Evolutionary conservation across 1,139 yeast species (phyloP), one percentile per base, ranked within the genome.

Genomic region (Geotrichum australiense): DNA sequence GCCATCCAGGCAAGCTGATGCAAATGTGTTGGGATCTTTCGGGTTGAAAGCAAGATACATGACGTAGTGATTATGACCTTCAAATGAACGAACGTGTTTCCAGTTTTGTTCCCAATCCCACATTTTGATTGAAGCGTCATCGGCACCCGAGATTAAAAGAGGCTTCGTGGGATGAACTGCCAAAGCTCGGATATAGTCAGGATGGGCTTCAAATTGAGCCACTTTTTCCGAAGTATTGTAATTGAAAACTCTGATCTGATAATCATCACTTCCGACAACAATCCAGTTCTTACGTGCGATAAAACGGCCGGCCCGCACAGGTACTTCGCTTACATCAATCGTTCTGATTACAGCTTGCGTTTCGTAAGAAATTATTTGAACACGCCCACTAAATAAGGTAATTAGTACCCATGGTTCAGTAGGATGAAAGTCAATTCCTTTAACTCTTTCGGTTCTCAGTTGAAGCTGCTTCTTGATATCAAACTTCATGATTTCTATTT

Each of bases 231-330:
- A 33, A 7, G 42, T 28, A 64, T 87, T 86, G 69, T 86, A 87
- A 64, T 91, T 91, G 70, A 79, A 91, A 19, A 91, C 94, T 57
- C 98, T 77, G 47, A 91, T 70, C 62, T 83, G 91, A 72, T 82
- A 89, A 65, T 91, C 99, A 62, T 91, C 99, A 42, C 94, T 77
- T 30, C 98, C 98, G 32, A 89, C 91, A 48, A 89, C 83, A 58
- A 93, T 79, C 98, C 98, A 93, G 68, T 87, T 89, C 69, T 91
- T 91, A 56, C 98, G 78, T 23, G 97, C 93, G 60, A 91, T 80
- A 57, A 91, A 91, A 54, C 81, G 81, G 55, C 97, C 97, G 8
- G 97, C 83, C 64, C 99, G 80, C 7, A 89, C 93, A 3, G 99
- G 99, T 50, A 89, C 77, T 53, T 86, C 93, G 19, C 96, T 81